phyloP scores from a whole-genome alignment of 2,329 filamentous ascomycete species.

The Leptographium wingfieldii region DNA sequence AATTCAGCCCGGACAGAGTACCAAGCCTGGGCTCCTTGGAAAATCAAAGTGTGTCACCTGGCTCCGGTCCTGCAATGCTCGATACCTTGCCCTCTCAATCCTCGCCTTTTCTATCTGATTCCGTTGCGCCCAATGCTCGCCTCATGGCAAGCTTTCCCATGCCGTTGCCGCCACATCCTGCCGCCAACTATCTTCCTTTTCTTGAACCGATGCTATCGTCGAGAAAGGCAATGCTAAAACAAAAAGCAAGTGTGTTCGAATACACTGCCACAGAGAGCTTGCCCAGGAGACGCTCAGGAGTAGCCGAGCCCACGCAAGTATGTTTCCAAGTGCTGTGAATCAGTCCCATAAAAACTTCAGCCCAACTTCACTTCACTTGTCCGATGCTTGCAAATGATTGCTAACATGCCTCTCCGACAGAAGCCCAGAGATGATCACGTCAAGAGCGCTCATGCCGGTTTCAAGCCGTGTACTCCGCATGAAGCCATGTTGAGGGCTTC shows the following conservation, averaged over 20 bases:
- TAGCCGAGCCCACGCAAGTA: neutral
- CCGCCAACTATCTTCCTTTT: conserved; percentile 1
- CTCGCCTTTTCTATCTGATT: neutral
- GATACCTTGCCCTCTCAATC: neutral
- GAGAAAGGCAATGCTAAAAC: neutral
- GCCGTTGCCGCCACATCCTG: neutral
- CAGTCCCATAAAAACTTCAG: neutral
- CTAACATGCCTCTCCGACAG: neutral
- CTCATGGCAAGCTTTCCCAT: neutral
- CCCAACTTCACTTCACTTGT: neutral
- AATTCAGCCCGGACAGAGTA: neutral
- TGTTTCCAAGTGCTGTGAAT: neutral
- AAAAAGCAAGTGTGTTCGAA: neutral
- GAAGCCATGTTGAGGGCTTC: neutral
- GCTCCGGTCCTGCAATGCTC: neutral
- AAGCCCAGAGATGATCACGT: neutral
- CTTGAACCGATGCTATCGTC: neutral
- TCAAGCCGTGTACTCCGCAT: neutral
- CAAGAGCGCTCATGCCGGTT: neutral
- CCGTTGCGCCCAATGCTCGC: neutral
- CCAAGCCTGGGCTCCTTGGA: neutral
- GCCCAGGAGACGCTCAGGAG: neutral
- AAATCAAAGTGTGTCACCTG: neutral
- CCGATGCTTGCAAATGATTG: neutral
- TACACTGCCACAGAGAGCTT: neutral